phyloP scores from a whole-genome alignment of 208 protist species.

The Trypanosoma melophagium region DNA sequence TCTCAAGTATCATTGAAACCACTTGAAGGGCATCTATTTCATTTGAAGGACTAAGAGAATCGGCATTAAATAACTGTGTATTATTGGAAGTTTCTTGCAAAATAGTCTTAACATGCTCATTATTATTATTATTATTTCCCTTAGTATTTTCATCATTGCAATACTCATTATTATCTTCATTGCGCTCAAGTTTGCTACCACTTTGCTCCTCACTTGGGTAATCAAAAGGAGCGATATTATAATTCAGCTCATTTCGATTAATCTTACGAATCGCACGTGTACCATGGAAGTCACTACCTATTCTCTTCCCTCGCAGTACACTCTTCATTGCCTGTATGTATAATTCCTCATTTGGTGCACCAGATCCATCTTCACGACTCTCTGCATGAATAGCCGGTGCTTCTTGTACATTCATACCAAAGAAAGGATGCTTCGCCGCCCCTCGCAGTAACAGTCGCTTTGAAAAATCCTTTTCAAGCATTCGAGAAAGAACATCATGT shows the following conservation, averaged over 20 bases:
- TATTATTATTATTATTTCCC: slow-evolving; percentile 14
- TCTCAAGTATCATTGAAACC: slow-evolving; percentile 14
- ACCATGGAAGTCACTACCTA: slow-evolving; percentile 63
- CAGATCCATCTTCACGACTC: too few species aligned
- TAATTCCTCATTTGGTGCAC: too few species aligned
- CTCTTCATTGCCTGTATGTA: slow-evolving; percentile 43
- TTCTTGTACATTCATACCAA: slow-evolving; percentile 21
- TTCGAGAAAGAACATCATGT: slow-evolving; percentile 47
- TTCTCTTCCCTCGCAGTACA: slow-evolving; percentile 58
- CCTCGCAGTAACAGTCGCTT: slow-evolving; percentile 56
- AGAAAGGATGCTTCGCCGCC: slow-evolving; percentile 64
- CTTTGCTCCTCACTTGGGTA: not conserved
- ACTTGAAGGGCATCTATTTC: slow-evolving; percentile 6
- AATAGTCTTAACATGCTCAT: too few species aligned
- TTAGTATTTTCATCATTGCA: not conserved
- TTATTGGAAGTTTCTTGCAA: too few species aligned
- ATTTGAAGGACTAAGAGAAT: slow-evolving; percentile 1
- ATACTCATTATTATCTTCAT: too few species aligned
- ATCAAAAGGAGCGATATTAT: not conserved
- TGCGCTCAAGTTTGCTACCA: not conserved
- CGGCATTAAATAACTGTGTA: too few species aligned
- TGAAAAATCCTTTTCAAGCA: slow-evolving; percentile 71
- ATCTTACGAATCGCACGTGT: slow-evolving; percentile 49
- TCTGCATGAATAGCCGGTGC: too few species aligned
- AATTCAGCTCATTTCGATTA: slow-evolving; percentile 36